Evolutionary conservation across 352 stramenopile species (phyloP), one percentile per base, ranked within the genome.

Genomic region (Globisporangium apiculatum): DNA sequence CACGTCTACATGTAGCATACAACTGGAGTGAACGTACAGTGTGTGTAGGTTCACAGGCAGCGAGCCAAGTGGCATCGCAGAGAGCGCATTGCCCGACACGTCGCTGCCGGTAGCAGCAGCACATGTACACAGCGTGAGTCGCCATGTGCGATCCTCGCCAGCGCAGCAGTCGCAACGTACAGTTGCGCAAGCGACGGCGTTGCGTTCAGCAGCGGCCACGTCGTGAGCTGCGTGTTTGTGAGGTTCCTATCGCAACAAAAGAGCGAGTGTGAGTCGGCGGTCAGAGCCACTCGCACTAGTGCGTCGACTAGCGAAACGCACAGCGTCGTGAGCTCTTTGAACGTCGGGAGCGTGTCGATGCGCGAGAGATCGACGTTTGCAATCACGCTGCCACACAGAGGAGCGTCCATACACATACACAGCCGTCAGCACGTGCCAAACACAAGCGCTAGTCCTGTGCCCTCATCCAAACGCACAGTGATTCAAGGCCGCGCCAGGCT

Each of bases 291-390:
- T 31, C 24, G 24, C 24, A 31, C 24, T 31, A 31, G 24, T 31
- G 24, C 24, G 24, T 31, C 24, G 24, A 31, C 24, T 31, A 38
- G 45, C 15, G 35, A 45, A 31, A 56, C 53, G 24, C 12, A 57
- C 58, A 64, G 58, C 12, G 46, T 42, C 6, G 53, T 52, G 40
- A 64, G 52, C 14, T 59, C 38, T 2, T 36, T n/a, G 36, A 59
- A 59, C 38, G 35, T 35, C 6, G 54, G 37, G 31, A 53, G 24
- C 11, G 4, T 8, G 54, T 36, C 45, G 46, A 59, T 14, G 4
- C 15, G 17, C 40, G 58, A 59, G 52, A 64, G 58, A n/a, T 64
- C 46, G 31, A 59, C 48, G 37, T 64, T 64, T 18, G 49, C n/a
- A 40, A 64, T 47, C 52, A 17, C 35, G 37, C 58, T 64, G 15